These are phyloP conservation scores for Arthrobotrys pseudoclavata DNA, from an alignment of 2,329 filamentous ascomycete species.

Conservation along the genomic window DNA sequence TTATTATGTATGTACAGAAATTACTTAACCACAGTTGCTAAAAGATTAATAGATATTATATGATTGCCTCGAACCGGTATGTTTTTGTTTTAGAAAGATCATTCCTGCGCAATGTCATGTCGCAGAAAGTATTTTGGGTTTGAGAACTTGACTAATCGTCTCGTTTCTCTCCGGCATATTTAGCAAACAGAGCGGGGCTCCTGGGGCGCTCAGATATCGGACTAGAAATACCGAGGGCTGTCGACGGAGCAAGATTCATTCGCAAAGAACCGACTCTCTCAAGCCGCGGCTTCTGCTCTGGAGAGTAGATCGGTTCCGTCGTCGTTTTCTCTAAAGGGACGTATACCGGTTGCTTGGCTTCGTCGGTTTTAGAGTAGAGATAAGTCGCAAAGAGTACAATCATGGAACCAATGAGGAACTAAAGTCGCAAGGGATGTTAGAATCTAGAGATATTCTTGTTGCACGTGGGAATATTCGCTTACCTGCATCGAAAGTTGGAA, in stretches of 20 bases:
- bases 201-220: conserved; percentile 56
- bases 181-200: conserved; percentile 53
- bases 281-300: conserved; percentile 39
- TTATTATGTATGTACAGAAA: conserved; percentile 43
- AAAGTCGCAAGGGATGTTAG: conserved; percentile 28
- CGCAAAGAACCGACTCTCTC: conserved; percentile 46
- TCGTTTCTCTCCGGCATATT: conserved; percentile 58
- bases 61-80: conserved; percentile 18
- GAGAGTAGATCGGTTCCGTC: conserved; percentile 51
- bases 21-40: conserved; percentile 11
- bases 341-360: conserved; percentile 68
- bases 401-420: conserved; percentile 86
- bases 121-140: background rate
- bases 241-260: conserved; percentile 54
- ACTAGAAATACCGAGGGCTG: conserved; percentile 46
- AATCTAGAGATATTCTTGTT: background rate
- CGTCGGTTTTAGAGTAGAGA: conserved; percentile 80
- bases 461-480: conserved; percentile 63
- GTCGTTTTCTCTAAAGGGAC: conserved; percentile 62
- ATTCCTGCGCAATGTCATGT: conserved; percentile 6
- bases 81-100: conserved; percentile 1
- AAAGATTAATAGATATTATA: conserved; percentile 24
- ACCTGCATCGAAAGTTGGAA: conserved; percentile 80
- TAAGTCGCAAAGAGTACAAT: conserved; percentile 86
- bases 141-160: conserved; percentile 35